Evolutionary conservation across 495 filamentous ascomycete species (phyloP).

Genomic region (Penicillium steckii): DNA sequence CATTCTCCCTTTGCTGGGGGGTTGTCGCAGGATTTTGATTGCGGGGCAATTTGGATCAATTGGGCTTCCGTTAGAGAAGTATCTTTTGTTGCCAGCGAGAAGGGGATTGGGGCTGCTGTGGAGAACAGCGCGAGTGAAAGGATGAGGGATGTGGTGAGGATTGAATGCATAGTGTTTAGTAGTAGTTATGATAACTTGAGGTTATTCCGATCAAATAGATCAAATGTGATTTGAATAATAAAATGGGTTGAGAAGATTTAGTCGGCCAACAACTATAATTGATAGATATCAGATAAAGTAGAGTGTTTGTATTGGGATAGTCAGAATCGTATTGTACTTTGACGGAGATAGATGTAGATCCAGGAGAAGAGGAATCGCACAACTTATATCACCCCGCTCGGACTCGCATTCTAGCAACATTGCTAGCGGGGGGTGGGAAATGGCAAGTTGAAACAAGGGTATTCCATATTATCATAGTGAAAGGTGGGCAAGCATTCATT

Average conservation of each 20-base stretch:
- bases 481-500: neutral
- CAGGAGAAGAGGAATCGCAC: neutral
- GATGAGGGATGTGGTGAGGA: constrained; percentile 10
- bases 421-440: neutral
- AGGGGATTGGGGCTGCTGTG: constrained; percentile 12
- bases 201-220: too few species aligned
- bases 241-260: neutral
- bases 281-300: too few species aligned
- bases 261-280: neutral
- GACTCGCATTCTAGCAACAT: neutral
- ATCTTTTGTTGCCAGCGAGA: neutral
- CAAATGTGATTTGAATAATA: too few species aligned
- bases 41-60: constrained; percentile 54
- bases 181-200: too few species aligned
- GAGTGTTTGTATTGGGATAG: too few species aligned
- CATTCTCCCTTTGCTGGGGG: constrained; percentile 55
- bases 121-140: constrained; percentile 16
- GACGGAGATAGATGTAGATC: neutral
- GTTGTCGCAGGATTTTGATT: constrained; percentile 46
- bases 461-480: neutral
- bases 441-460: neutral
- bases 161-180: neutral
- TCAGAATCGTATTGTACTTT: too few species aligned
- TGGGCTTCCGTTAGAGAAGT: constrained; percentile 38
- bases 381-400: neutral